Conservation (phyloP, 306 rosid species). For the Oemleria cerasiformis region DNA sequence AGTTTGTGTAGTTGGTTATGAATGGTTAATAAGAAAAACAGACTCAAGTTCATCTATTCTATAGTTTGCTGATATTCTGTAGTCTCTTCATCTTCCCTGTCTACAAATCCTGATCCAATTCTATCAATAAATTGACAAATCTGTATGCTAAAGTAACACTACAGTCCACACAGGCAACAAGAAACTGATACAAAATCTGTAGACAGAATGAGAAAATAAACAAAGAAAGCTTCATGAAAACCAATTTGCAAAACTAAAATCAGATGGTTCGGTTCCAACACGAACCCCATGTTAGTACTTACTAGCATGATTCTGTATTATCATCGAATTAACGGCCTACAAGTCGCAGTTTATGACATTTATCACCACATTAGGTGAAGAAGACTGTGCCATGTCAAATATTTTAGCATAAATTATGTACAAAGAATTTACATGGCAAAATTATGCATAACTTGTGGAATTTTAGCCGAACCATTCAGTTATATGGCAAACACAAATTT, state of each 20-base stretch:
- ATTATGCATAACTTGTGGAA: neutral
- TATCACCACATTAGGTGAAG: neutral
- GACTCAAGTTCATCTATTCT: no score
- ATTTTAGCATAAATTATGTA: no score
- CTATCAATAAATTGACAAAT: no score
- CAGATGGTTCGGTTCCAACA: neutral
- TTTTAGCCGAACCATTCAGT: neutral
- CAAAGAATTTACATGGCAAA: neutral
- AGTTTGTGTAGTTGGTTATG: no score
- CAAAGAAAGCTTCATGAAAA: neutral
- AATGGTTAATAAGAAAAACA: no score
- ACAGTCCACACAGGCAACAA: no score
- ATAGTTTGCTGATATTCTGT: no score
- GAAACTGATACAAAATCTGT: neutral
- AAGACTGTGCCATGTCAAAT: neutral
- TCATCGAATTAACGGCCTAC: neutral
- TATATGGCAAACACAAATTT: neutral
- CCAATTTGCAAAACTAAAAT: neutral
- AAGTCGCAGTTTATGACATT: no score
- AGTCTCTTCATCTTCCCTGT: no score
- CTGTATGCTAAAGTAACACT: no score
- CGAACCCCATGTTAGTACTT: neutral
- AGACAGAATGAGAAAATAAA: neutral
- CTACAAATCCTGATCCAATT: no score
- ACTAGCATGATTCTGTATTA: neutral